These are phyloP conservation scores for Excoecaria agallocha DNA, from an alignment of 345 rosid genomes.

Conservation along the genomic window DNA sequence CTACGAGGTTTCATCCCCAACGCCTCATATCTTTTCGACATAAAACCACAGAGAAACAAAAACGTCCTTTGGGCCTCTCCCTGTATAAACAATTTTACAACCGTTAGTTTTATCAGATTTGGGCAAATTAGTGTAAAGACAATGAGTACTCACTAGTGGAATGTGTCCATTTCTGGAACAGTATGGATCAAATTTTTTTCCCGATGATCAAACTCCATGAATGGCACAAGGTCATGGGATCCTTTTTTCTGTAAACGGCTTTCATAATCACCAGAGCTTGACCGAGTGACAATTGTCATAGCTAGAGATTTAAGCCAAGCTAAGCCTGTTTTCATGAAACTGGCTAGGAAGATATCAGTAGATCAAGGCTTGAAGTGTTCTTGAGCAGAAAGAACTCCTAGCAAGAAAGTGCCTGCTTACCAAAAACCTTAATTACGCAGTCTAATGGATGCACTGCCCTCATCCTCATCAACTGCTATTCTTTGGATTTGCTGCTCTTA, in stretches of 20 bases:
- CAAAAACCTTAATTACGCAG: conserved; percentile 8
- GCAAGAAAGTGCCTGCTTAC: neutral
- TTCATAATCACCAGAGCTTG: neutral
- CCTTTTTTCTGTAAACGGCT: neutral
- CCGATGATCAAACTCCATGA: conserved; percentile 2
- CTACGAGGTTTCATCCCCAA: neutral
- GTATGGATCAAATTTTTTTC: too few relatives aligned
- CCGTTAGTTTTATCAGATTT: neutral
- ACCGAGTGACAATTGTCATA: conserved; percentile 6
- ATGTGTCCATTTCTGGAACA: neutral
- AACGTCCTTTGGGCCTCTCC: conserved; percentile 1
- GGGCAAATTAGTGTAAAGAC: neutral
- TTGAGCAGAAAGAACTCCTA: neutral
- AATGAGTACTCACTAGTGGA: neutral
- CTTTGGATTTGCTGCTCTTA: too few relatives aligned
- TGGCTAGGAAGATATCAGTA: neutral
- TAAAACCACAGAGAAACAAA: neutral
- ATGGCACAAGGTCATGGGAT: conserved; percentile 6
- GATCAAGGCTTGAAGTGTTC: conserved; percentile 9
- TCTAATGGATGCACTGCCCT: too few relatives aligned
- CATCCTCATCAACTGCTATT: too few relatives aligned
- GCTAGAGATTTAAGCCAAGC: conserved; percentile 21
- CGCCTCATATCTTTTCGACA: neutral
- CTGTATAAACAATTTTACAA: neutral
- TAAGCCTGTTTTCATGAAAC: conserved; percentile 20